Conservation (phyloP, 768 basidiomycete genomes). For the Mycena maculata region DNA sequence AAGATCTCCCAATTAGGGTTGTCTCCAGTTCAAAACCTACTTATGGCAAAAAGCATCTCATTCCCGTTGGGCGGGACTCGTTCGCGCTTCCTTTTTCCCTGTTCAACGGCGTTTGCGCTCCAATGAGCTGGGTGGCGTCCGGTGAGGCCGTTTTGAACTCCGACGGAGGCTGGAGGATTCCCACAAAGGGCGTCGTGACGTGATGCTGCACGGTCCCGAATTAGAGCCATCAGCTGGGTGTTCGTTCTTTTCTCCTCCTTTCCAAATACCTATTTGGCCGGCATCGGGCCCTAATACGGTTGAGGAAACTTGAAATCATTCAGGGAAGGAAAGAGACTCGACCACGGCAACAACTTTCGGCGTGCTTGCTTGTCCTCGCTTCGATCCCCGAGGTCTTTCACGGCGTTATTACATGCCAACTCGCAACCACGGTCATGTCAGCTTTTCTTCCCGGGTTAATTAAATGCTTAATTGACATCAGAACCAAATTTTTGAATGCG, state of each 20-base stretch:
- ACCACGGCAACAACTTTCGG: background rate
- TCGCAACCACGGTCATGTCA: slow-evolving; percentile 29
- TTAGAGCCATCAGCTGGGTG: slow-evolving; percentile 20
- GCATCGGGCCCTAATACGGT: no score
- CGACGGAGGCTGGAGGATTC: slow-evolving; percentile 17
- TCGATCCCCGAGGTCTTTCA: slow-evolving; percentile 6
- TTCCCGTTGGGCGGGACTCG: no score
- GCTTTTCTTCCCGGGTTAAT: slow-evolving; percentile 50
- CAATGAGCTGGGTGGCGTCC: background rate
- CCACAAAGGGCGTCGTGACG: slow-evolving; percentile 28
- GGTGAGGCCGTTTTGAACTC: slow-evolving; percentile 10
- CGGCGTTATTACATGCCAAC: slow-evolving; percentile 22
- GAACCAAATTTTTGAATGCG: slow-evolving; percentile 26
- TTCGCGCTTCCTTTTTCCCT: background rate
- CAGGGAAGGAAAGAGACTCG: background rate
- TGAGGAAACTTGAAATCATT: background rate
- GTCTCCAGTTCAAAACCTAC: no score
- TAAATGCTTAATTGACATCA: slow-evolving; percentile 54
- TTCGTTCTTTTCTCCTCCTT: slow-evolving; percentile 7
- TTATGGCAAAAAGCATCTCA: no score
- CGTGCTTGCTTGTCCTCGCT: background rate
- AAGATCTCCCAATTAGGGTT: no score
- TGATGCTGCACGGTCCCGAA: slow-evolving; percentile 33
- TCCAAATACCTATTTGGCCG: background rate
- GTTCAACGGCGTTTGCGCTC: background rate